Evolutionary conservation across 1,284 basidiomycete genomes (phyloP), one percentile per base, ranked within the genome.

Genomic region (Phylloporus gajari): DNA sequence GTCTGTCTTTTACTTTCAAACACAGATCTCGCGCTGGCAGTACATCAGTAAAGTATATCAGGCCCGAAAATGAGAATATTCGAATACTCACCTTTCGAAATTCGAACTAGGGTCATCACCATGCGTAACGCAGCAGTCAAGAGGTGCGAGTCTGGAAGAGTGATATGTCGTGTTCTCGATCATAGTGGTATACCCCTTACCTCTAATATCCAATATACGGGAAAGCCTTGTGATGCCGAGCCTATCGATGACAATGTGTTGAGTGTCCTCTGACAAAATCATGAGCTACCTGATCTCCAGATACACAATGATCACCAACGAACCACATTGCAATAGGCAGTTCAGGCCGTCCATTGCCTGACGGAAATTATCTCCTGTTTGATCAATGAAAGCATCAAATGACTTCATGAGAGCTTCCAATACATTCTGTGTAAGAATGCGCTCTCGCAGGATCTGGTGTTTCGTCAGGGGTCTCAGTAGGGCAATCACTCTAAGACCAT

Each of bases 291-390:
- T 30, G 40, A 40, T 59, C 19, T 23, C 5, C 40, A 35, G 21
- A 61, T 40, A 11, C 51, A 59, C 11, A 4, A 62, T 19, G 15
- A 42, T 3, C 46, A 38, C 1, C 19, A n/a, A 72, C 75, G 44
- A 17, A 82, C 79, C 70, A 19, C 70, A 79, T 21, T 74, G 67
- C 67, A 79, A 40, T 6, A 82, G n/a, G 59, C 70, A 75, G 5
- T n/a, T 66, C 58, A 80, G n/a, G 5, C 75, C 73, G 3, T 79
- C 72, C 78, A 81, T 80, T 11, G 67, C 75, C 21, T 73, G 72
- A 23, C 66, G 74, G 53, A 80, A 80, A 65, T 69, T 73, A 7
- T 23, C 58, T 32, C 8, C 56, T 2, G 44, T 65, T 25, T 64
- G 25, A 2, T 0, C 11, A 35, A 78, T 3, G 3, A 73, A 73